Evolutionary conservation across 805 yeast genomes (phyloP).

Genomic region (Ogataea pilisensis): DNA sequence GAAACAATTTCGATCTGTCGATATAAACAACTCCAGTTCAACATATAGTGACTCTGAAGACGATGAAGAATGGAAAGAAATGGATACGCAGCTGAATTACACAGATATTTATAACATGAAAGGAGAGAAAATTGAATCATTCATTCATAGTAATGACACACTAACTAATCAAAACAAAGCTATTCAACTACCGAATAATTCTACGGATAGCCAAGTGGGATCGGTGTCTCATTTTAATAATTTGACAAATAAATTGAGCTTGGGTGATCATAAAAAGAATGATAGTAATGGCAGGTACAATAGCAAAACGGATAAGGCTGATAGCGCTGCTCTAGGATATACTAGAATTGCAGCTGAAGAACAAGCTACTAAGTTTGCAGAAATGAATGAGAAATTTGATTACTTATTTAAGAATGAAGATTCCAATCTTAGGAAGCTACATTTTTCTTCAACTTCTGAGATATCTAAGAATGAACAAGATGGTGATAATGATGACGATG

Average conservation of each 20-base stretch:
- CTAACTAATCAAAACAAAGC: slow-evolving; percentile 5
- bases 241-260: slow-evolving; percentile 3
- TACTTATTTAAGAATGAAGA: slow-evolving; percentile 40
- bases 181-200: no score
- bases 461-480: slow-evolving; percentile 14
- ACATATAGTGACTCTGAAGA: neutral
- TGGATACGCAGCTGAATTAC: slow-evolving; percentile 74
- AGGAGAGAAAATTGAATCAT: slow-evolving; percentile 56
- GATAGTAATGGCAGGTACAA: neutral
- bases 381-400: slow-evolving; percentile 49
- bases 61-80: slow-evolving; percentile 74
- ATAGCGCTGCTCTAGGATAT: slow-evolving; percentile 62
- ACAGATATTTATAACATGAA: slow-evolving; percentile 72
- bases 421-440: slow-evolving; percentile 30
- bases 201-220: neutral
- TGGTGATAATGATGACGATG: slow-evolving; percentile 21
- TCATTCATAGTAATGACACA: slow-evolving; percentile 28
- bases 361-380: slow-evolving; percentile 68
- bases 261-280: slow-evolving; percentile 5
- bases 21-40: no score
- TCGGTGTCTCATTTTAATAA: neutral
- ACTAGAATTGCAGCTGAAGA: slow-evolving; percentile 86
- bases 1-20: neutral
- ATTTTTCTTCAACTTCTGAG: slow-evolving; percentile 11
- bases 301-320: slow-evolving; percentile 16